Base-by-base conservation (phyloP, 768 basidiomycete species). In the Porphyrellus cyaneotinctus region DNA sequence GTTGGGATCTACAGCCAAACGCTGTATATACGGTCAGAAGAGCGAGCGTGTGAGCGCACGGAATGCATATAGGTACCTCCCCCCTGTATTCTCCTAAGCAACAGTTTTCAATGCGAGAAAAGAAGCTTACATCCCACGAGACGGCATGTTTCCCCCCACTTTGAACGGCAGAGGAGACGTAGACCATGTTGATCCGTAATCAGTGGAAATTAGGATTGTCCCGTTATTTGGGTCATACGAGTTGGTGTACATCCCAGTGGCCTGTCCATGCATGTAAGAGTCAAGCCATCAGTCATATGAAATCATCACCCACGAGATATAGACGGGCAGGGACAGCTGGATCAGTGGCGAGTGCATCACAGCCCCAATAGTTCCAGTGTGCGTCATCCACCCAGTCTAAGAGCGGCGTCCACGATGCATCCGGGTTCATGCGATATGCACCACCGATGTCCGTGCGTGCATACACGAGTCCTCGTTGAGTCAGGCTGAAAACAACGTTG, bases 381-480 rank as follows among this genome's bases (percentile, higher is more conserved):
- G 71, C 73, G 56, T 72, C 52, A 52, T 71, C 69, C 26, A 62
- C 75, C 52, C 81, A 84, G 60, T 85, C 84, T 33, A 83, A 70
- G 20, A 85, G 67, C 36, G 83, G 82, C 0, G 80, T 81, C 84
- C 84, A 85, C 2, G 79, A 69, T 47, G 81, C 78, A 58, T 83
- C 79, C 2, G 79, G 36, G 61, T 85, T 84, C 61, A 85, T 67
- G 59, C 74, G 80, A 66, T 85, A 84, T 20, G 79, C 82, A 24
- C 82, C 83, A 49, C 83, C 83, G 33, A 86, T 83, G 64, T 85
- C 84, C 10, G 83, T 84, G 22, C 84, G 78, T n/a, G 80, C 82
- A 63, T 80, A 85, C 3, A 79, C 82, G 12, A 84, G 65, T 30
- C 82, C 83, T 74, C 81, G 78, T 61, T 81, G 68, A 17, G 73